Evolutionary conservation across 176 grass and related monocot species (phyloP).

Genomic region (Ananas comosus): DNA sequence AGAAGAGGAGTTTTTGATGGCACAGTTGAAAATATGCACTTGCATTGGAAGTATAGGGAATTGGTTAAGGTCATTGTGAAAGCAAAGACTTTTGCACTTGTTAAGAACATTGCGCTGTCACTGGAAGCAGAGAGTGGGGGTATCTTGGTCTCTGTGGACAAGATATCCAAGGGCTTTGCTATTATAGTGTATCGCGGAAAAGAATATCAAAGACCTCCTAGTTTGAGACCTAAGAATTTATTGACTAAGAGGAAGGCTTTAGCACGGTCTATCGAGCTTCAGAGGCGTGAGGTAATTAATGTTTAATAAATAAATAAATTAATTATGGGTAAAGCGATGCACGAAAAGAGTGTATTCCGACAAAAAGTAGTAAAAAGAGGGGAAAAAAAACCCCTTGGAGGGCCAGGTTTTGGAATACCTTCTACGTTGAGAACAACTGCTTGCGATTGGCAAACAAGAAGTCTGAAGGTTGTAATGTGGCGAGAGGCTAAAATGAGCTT

Average conservation of each 20-base stretch:
- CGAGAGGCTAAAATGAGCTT: too few relatives aligned
- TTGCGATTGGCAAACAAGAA: too few relatives aligned
- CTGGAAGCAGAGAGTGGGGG: conserved; percentile 90
- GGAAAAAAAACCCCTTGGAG: too few relatives aligned
- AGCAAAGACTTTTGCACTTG: conserved; percentile 58
- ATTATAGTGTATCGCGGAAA: conserved; percentile 78
- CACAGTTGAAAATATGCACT: conserved; percentile 94
- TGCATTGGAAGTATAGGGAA: conserved; percentile 99
- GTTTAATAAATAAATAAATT: not conserved
- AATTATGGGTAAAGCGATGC: too few relatives aligned
- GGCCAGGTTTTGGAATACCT: too few relatives aligned
- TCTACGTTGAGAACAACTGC: too few relatives aligned
- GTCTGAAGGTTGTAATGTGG: too few relatives aligned
- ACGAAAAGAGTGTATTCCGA: too few relatives aligned
- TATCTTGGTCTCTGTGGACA: conserved; percentile 82
- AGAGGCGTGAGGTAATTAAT: conserved; percentile 63
- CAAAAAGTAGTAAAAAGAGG: too few relatives aligned
- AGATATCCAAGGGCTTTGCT: conserved; percentile 84
- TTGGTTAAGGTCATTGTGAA: conserved; percentile 78
- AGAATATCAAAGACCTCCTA: conserved; percentile 49
- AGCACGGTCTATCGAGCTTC: conserved; percentile 77
- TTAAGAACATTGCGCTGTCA: conserved; percentile 56
- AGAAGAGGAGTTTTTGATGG: conserved; percentile 96
- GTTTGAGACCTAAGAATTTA: conserved; percentile 65
- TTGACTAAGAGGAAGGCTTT: conserved; percentile 81